A percentile compares a stretch with the other conserved stretches of the same genome.
Conservation (phyloP, 2,329 filamentous ascomycete genomes). For the Pyrenophora seminiperda region DNA sequence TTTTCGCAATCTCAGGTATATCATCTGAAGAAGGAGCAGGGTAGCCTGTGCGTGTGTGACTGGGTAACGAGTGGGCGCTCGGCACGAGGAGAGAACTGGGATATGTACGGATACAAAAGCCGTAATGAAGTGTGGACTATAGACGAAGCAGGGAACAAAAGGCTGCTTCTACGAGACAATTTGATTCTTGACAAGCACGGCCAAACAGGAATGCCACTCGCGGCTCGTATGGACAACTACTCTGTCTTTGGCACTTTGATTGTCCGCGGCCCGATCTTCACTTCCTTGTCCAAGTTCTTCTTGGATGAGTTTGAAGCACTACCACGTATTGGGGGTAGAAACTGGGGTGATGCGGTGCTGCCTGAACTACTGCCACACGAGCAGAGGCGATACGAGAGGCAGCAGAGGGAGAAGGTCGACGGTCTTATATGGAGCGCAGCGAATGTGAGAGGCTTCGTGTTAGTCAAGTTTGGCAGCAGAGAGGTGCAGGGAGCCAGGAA, state of each 20-base stretch:
- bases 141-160: slow-evolving; percentile 49
- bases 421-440: slow-evolving; percentile 48
- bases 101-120: slow-evolving; percentile 76
- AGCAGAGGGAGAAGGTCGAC: slow-evolving; percentile 60
- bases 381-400: slow-evolving; percentile 57
- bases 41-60: slow-evolving; percentile 78
- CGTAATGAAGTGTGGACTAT: slow-evolving; percentile 82
- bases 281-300: slow-evolving; percentile 72
- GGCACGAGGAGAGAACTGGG: slow-evolving; percentile 89
- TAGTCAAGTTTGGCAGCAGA: slow-evolving; percentile 87
- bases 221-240: slow-evolving; percentile 70
- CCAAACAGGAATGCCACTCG: slow-evolving; percentile 35
- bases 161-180: slow-evolving; percentile 83
- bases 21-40: slow-evolving; percentile 55
- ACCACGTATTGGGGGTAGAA: slow-evolving; percentile 80
- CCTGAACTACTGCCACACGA: slow-evolving; percentile 48
- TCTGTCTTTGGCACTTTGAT: slow-evolving; percentile 85
- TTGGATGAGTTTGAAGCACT: slow-evolving; percentile 76
- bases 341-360: slow-evolving; percentile 64
- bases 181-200: slow-evolving; percentile 69
- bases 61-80: slow-evolving; percentile 91
- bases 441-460: slow-evolving; percentile 67
- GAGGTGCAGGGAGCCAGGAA: slow-evolving; percentile 79
- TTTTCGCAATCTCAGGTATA: slow-evolving; percentile 88
- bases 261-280: slow-evolving; percentile 73